These are phyloP conservation scores for Periconia digitata DNA, from an alignment of 2,329 filamentous ascomycete species.

Conservation along the genomic window DNA sequence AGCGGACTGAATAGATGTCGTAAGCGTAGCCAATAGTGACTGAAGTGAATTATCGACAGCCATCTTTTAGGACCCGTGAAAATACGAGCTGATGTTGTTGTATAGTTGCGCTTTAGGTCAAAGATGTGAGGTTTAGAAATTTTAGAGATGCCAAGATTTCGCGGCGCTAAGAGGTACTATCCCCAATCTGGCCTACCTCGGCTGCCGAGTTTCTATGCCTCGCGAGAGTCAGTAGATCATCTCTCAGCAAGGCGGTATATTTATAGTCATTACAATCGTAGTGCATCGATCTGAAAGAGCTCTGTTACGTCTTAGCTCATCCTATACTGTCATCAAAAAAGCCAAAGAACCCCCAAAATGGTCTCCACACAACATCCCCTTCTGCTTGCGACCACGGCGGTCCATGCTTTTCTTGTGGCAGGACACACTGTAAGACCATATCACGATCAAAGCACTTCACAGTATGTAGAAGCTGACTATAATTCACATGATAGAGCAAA, in stretches of 20 bases:
- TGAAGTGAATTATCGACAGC: conserved; percentile 43
- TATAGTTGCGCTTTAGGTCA: not conserved
- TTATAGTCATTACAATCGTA: not conserved
- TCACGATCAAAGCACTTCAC: not conserved
- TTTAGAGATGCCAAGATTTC: conserved; percentile 3
- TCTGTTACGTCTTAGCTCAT: not conserved
- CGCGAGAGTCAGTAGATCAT: too few relatives aligned
- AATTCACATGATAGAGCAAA: conserved; percentile 22
- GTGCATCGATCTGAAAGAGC: not conserved
- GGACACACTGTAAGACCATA: conserved; percentile 33
- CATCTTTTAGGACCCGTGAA: conserved; percentile 24
- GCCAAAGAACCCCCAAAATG: conserved; percentile 2
- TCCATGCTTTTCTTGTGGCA: conserved; percentile 32
- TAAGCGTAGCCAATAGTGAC: conserved; percentile 47
- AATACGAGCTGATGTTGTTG: not conserved
- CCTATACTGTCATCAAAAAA: not conserved
- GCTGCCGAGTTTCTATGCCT: not conserved
- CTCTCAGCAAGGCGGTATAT: too few relatives aligned
- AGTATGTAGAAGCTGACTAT: not conserved
- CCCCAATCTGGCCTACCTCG: not conserved
- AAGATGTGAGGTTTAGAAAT: conserved; percentile 4
- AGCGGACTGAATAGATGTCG: conserved; percentile 67
- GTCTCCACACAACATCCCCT: conserved; percentile 25
- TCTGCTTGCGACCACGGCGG: conserved; percentile 30
- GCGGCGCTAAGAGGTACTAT: not conserved